phyloP scores from a whole-genome alignment of 306 rosid genomes.

The Medicago lupulina region DNA sequence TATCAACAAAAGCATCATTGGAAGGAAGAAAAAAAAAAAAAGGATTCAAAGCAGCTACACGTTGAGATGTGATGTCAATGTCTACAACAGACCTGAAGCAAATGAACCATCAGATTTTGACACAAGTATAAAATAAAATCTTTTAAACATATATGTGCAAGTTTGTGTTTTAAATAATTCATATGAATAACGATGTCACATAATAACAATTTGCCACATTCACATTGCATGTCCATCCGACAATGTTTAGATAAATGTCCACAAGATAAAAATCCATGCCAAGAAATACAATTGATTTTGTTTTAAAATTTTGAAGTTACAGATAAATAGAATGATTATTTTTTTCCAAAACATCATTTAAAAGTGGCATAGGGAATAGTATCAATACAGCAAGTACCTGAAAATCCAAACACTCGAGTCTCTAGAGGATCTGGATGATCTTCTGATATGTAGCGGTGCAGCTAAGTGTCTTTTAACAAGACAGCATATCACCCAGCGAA shows the following conservation, averaged over 20 bases:
- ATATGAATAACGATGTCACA: constrained; percentile 5
- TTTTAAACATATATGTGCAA: neutral
- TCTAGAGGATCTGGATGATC: neutral
- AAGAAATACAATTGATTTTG: neutral
- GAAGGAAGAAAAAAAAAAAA: constrained; percentile 36
- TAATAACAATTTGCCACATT: neutral
- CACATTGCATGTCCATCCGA: constrained; percentile 30
- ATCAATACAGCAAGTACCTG: neutral
- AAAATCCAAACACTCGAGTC: neutral
- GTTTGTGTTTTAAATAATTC: neutral
- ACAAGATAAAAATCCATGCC: constrained; percentile 40
- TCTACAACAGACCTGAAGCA: constrained; percentile 54
- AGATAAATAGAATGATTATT: neutral
- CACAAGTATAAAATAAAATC: neutral
- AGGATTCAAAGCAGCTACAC: constrained; percentile 85
- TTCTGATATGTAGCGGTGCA: neutral
- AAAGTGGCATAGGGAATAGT: neutral
- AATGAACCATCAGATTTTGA: constrained; percentile 38
- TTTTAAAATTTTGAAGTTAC: neutral
- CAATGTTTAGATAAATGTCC: too few relatives aligned
- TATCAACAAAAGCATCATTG: constrained; percentile 69
- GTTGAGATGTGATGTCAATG: constrained; percentile 12
- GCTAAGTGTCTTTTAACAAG: neutral
- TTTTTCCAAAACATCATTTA: neutral
- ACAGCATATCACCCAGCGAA: neutral